Base-by-base conservation (phyloP, 257 asterid species). In the Capsicum baccatum region DNA sequence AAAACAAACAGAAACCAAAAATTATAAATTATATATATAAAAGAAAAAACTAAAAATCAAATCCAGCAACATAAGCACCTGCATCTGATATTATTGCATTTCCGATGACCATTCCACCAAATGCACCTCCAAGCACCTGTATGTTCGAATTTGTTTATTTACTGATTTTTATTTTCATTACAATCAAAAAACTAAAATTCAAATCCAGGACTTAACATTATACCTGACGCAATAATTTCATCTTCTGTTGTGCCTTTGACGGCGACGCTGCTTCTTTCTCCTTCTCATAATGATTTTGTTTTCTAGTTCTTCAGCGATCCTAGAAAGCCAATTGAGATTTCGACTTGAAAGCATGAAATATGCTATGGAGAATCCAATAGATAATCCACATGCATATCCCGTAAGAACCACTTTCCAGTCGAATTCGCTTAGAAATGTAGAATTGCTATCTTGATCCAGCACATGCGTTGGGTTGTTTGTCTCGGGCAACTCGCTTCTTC, bases 401-500 rank as follows among this genome's bases (percentile, higher is more conserved):
- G 74, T 60, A 15, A 83, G 16, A 44, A 83, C 86, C 9, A 60
- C 35, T 62, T 52, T 76, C 86, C 86, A 83, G 11, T 62, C 76
- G 11, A 83, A 39, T 63, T 81, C 86, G 52, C 15, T 42, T 26
- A 16, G 78, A 69, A 15, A 69, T 16, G 21, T 9, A 69, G 78
- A 69, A 39, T 2, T 47, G 2, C 33, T 69, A 39, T 69, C 78
- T 69, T 69, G 54, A 16, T 69, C 33, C 11, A 39, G 2, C 50
- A 26, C 26, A 26, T 26, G 26, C 26, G 4, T 9, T 6, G 0
- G 39, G 19, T 69, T 15, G 50, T 69, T 69, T 39, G 33, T 69
- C 0, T 69, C 0, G 5, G 78, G 7, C 0, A 39, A 8, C 54
- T 15, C 4, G 12, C 6, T 8, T 3, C 0, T 67, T 14, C 76